Evolutionary conservation across 202 grass and related monocot species (phyloP).

Genomic region (Zoysia matrella): DNA sequence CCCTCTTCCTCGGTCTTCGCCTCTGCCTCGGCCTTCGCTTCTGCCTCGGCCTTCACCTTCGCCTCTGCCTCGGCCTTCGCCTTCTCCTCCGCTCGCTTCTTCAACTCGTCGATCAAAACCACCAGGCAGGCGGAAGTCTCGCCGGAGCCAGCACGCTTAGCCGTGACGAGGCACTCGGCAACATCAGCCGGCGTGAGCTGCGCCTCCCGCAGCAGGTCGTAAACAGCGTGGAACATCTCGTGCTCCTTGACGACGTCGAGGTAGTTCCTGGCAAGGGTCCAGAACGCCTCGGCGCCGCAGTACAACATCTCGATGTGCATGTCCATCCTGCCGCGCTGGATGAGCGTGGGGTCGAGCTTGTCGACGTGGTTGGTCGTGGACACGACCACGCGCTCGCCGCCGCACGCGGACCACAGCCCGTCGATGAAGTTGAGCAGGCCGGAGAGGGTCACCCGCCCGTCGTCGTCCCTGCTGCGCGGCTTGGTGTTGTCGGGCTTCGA

Average conservation of each 20-base stretch:
- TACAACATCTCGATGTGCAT: slow-evolving; percentile 71
- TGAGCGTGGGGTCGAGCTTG: neutral
- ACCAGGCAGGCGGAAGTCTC: neutral
- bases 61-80: neutral
- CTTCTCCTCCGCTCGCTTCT: neutral
- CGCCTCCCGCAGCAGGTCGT: slow-evolving; percentile 22
- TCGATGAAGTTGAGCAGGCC: slow-evolving; percentile 73
- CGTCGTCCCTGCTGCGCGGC: too few species aligned
- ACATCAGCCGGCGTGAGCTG: slow-evolving; percentile 57
- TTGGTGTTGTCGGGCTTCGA: too few species aligned
- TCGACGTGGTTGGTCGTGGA: slow-evolving; percentile 62
- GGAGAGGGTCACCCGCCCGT: slow-evolving; percentile 38
- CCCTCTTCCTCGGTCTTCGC: neutral
- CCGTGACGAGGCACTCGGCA: slow-evolving; percentile 47
- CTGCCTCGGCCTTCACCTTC: neutral
- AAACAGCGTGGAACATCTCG: slow-evolving; percentile 21
- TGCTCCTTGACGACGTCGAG: slow-evolving; percentile 8
- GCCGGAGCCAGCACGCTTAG: neutral
- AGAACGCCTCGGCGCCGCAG: slow-evolving; percentile 52
- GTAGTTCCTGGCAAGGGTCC: slow-evolving; percentile 52
- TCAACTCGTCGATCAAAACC: slow-evolving; percentile 32
- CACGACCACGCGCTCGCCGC: slow-evolving; percentile 59
- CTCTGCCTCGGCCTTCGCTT: slow-evolving; percentile 29
- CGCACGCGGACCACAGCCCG: slow-evolving; percentile 65
- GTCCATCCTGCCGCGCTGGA: slow-evolving; percentile 61